Conservation (phyloP, 2,329 filamentous ascomycete species). For the Diaporthe australafricana region DNA sequence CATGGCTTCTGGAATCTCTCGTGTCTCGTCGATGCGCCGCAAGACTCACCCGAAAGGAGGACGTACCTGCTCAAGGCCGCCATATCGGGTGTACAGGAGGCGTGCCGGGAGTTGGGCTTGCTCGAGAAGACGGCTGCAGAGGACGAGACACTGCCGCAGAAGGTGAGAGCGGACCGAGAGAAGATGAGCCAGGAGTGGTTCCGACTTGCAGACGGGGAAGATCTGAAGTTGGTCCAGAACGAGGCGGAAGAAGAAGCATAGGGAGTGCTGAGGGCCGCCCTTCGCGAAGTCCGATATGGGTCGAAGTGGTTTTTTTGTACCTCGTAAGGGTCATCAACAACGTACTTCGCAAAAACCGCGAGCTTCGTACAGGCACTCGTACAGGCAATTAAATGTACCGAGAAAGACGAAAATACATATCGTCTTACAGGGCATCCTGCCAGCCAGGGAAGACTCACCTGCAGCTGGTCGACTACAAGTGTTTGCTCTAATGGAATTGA, state of each 20-base stretch:
- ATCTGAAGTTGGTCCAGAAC: conserved; percentile 12
- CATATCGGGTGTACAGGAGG: conserved; percentile 43
- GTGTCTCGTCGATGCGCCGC: conserved; percentile 40
- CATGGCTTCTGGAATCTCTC: conserved; percentile 44
- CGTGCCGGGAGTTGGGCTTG: conserved; percentile 44
- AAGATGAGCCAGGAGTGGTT: conserved; percentile 45
- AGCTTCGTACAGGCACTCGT: no score
- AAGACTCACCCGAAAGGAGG: conserved; percentile 41
- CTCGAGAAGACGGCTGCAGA: conserved; percentile 37
- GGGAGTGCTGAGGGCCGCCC: background rate
- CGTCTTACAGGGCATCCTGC: no score
- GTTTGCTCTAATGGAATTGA: no score
- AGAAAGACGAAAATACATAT: no score
- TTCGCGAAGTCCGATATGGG: no score
- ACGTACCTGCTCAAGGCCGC: conserved; percentile 48
- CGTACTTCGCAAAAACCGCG: no score
- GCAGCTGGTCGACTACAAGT: no score
- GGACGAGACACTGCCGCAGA: conserved; percentile 33
- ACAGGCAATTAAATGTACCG: no score
- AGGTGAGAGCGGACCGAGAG: conserved; percentile 37
- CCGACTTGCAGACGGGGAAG: conserved; percentile 31
- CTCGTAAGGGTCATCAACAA: no score
- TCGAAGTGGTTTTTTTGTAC: no score
- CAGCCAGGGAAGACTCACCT: no score
- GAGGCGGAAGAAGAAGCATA: conserved; percentile 15